phyloP scores from a whole-genome alignment of 2,329 filamentous ascomycete genomes.

The Fusarium transvaalense region DNA sequence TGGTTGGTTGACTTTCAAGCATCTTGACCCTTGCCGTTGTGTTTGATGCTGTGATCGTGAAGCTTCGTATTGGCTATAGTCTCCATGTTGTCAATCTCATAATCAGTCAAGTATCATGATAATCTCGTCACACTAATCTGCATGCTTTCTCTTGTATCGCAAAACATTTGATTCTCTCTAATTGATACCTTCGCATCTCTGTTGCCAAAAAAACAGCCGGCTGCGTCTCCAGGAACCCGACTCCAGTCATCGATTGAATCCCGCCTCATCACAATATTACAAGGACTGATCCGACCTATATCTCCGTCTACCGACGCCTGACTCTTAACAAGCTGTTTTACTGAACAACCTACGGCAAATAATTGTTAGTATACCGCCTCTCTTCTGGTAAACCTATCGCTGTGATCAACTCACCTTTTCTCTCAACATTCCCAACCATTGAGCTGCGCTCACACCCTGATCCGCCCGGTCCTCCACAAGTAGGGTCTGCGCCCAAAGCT shows the following conservation, averaged over 20 bases:
- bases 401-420: constrained; percentile 79
- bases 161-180: constrained; percentile 46
- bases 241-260: constrained; percentile 45
- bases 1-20: not conserved
- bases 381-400: not conserved
- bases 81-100: not conserved
- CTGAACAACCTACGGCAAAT: constrained; percentile 52
- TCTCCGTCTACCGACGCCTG: constrained; percentile 36
- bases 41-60: constrained; percentile 11
- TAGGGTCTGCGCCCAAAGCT: constrained; percentile 96
- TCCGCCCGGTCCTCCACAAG: constrained; percentile 95
- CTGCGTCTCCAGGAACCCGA: constrained; percentile 39
- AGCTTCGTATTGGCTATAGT: not conserved
- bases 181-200: constrained; percentile 42
- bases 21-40: not conserved
- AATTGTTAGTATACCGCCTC: constrained; percentile 29
- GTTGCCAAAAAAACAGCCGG: constrained; percentile 38
- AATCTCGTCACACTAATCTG: constrained; percentile 7
- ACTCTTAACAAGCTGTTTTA: constrained; percentile 41
- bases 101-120: constrained; percentile 3
- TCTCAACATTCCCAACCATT: constrained; percentile 91
- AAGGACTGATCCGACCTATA: constrained; percentile 35
- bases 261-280: constrained; percentile 43
- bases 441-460: constrained; percentile 89
- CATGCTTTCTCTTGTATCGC: constrained; percentile 9